phyloP scores from a whole-genome alignment of 2,329 filamentous ascomycete genomes.

The Tricladium varicosporioides region DNA sequence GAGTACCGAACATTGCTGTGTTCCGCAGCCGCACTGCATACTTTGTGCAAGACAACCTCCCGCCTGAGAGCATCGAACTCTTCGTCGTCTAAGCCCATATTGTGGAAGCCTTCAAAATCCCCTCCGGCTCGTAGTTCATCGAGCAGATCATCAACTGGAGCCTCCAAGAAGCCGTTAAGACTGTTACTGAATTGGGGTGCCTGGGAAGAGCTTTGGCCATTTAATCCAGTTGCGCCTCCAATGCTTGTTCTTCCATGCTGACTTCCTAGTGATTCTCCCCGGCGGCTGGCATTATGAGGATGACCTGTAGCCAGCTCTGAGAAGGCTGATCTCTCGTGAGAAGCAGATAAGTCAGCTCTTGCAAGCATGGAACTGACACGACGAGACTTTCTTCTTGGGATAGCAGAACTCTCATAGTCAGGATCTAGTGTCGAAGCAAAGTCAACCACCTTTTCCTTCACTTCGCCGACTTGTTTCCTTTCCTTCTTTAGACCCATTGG shows the following conservation, averaged over 20 bases:
- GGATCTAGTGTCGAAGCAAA: slow-evolving; percentile 71
- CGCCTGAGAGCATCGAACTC: slow-evolving; percentile 68
- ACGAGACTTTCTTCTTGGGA: slow-evolving; percentile 61
- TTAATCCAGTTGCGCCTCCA: slow-evolving; percentile 38
- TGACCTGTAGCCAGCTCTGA: slow-evolving; percentile 59
- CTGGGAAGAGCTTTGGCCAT: slow-evolving; percentile 25
- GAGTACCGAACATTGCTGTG: slow-evolving; percentile 61
- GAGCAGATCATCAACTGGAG: slow-evolving; percentile 66
- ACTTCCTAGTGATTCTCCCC: slow-evolving; percentile 68
- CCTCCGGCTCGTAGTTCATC: slow-evolving; percentile 63
- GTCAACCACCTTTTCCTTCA: slow-evolving; percentile 45
- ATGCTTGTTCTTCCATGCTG: slow-evolving; percentile 61
- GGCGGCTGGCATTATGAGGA: slow-evolving; percentile 41
- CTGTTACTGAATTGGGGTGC: slow-evolving; percentile 38
- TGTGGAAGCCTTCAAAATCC: slow-evolving; percentile 67
- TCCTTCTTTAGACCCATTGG: neutral
- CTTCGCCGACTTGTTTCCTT: slow-evolving; percentile 21
- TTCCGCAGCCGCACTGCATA: slow-evolving; percentile 65
- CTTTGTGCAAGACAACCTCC: slow-evolving; percentile 69
- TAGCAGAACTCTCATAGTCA: slow-evolving; percentile 55
- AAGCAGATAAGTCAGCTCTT: slow-evolving; percentile 80
- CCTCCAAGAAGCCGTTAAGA: slow-evolving; percentile 63
- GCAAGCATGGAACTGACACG: slow-evolving; percentile 90
- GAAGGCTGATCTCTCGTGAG: slow-evolving; percentile 78
- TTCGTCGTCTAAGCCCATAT: slow-evolving; percentile 71